phyloP scores from a whole-genome alignment of 805 yeast species.

The Wickerhamomyces strasburgensis region DNA sequence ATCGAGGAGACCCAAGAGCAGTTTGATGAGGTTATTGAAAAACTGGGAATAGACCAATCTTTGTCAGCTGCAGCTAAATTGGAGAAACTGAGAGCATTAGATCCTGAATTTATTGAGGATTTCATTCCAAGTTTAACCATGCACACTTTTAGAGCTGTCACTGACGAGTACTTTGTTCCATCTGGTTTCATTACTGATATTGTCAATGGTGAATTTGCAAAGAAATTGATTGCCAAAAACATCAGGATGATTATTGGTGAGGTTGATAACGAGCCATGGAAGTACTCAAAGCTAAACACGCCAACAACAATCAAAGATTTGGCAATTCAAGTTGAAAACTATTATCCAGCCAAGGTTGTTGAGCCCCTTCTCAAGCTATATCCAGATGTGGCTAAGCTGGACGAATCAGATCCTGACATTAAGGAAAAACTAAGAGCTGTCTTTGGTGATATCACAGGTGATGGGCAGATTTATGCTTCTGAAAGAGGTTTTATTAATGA shows the following conservation, averaged over 20 bases:
- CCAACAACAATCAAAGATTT: slow-evolving; percentile 28
- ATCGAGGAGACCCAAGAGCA: slow-evolving; percentile 31
- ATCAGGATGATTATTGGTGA: slow-evolving; percentile 30
- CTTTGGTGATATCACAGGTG: slow-evolving; percentile 33
- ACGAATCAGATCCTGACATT: slow-evolving; percentile 16
- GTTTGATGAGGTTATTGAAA: slow-evolving; percentile 31
- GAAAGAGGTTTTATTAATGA: slow-evolving; percentile 33
- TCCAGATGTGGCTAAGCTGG: slow-evolving; percentile 13
- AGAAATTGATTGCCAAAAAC: slow-evolving; percentile 18
- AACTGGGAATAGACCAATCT: slow-evolving; percentile 17
- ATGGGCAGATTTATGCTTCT: slow-evolving; percentile 36
- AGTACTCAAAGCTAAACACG: slow-evolving; percentile 28
- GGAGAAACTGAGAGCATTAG: slow-evolving; percentile 18
- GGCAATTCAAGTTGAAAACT: slow-evolving; percentile 30
- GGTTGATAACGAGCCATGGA: slow-evolving; percentile 30
- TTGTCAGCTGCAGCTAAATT: slow-evolving; percentile 21
- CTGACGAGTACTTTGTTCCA: slow-evolving; percentile 35
- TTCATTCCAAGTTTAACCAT: slow-evolving; percentile 23
- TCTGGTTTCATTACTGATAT: slow-evolving; percentile 29
- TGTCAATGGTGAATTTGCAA: slow-evolving; percentile 25
- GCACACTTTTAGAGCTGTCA: slow-evolving; percentile 36
- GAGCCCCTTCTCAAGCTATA: slow-evolving; percentile 25
- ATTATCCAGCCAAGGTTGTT: slow-evolving; percentile 30
- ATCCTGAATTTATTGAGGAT: slow-evolving; percentile 18
- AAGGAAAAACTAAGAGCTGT: slow-evolving; percentile 18